A percentile compares a stretch with the other conserved stretches of the same genome.
Evolutionary conservation across 495 filamentous ascomycete genomes (phyloP).

Genomic region (Neurospora terricola): DNA sequence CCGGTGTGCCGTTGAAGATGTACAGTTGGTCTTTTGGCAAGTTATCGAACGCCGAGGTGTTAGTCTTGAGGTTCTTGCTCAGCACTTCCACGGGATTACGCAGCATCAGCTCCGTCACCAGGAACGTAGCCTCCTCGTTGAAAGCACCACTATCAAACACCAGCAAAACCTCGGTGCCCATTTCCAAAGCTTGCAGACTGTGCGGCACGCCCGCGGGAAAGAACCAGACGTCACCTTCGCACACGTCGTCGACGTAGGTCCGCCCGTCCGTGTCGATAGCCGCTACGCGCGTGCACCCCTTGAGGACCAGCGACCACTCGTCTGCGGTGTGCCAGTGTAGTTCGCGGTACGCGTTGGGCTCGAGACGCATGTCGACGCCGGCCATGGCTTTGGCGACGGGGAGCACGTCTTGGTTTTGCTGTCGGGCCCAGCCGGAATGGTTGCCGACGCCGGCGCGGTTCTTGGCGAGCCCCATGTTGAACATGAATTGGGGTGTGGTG

Average conservation of each 20-base stretch:
- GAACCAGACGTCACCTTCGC: conserved; percentile 61
- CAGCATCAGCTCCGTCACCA: conserved; percentile 54
- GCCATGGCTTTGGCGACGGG: conserved; percentile 59
- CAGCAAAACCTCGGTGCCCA: conserved; percentile 59
- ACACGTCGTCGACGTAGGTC: conserved; percentile 57
- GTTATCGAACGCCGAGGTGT: conserved; percentile 45
- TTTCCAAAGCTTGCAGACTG: conserved; percentile 54
- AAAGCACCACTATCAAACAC: conserved; percentile 63
- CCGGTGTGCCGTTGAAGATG: conserved; percentile 59
- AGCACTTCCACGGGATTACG: conserved; percentile 53
- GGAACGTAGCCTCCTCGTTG: conserved; percentile 59
- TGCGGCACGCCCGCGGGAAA: conserved; percentile 59
- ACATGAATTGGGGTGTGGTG: conserved; percentile 54
- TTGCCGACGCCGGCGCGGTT: conserved; percentile 45
- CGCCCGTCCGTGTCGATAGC: conserved; percentile 54
- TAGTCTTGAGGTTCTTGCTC: conserved; percentile 51
- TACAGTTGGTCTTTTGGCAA: conserved; percentile 52
- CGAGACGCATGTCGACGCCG: conserved; percentile 70
- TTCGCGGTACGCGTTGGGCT: conserved; percentile 55
- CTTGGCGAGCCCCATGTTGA: conserved; percentile 62
- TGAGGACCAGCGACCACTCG: conserved; percentile 58
- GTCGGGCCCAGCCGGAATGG: conserved; percentile 57
- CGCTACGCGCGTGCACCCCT: conserved; percentile 51
- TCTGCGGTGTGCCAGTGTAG: conserved; percentile 63
- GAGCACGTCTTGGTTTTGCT: conserved; percentile 54